Evolutionary conservation across 495 filamentous ascomycete genomes (phyloP), one percentile per base, ranked within the genome.

Genomic region (Xylaria venustula): DNA sequence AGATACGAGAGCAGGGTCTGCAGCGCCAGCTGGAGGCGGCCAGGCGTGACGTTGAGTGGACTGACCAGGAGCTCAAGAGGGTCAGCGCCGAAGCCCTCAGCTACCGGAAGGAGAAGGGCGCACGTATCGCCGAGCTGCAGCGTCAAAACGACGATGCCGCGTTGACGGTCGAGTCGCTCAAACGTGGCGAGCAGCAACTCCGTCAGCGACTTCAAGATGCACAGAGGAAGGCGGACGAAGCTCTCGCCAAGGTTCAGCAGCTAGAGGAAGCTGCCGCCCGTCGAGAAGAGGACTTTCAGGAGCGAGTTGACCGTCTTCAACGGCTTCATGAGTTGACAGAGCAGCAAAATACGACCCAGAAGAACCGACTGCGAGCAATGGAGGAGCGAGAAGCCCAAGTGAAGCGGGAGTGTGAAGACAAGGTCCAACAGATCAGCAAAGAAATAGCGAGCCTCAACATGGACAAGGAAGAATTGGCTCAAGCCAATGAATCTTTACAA

Each of bases 51-150:
- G 92, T 91, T 62, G 95, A 98, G 59, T 98, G 91, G 89, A 87
- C 92, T 47, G 91, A 95, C 60, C 84, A 79, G 22, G 95, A 98
- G 72, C 79, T 98, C 22, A 93, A 95, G 76, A 92, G 90, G 0
- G 96, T 96, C 73, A 85, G 78, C 45, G 84, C 84, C 32, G 95
- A 98, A 66, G 85, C 90, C 46, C 82, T 91, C 59, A 97, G 93
- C 64, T 95, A 89, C 78, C 86, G 95, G 57, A 98, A 97, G 66
- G 94, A 99, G 71, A 98, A 97, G 80, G 87, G 87, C 64, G 84
- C 90, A 0, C 87, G 90, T 19, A 89, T 97, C 64, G 78, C 91
- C 11, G 89, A 93, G 67, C 85, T 99, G 28, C 90, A 97, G 70
- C 89, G 91, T 15, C 83, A 88, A 50, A 90, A 93, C 63, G 93